These are phyloP conservation scores for Trapa bicornis DNA, from an alignment of 345 rosid species.

Conservation along the genomic window DNA sequence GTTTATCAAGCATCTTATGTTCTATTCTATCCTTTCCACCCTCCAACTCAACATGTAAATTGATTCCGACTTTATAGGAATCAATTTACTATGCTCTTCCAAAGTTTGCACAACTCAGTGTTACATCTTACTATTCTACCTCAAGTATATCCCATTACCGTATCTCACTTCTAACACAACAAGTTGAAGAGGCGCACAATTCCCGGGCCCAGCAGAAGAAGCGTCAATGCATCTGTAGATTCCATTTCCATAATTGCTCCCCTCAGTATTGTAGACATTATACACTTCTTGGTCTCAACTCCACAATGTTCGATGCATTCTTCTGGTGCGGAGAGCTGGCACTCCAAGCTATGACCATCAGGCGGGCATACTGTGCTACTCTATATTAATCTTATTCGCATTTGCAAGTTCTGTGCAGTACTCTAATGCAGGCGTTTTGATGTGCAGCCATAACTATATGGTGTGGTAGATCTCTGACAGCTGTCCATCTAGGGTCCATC, in stretches of 20 bases:
- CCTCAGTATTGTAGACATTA: background rate
- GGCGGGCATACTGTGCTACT: no score
- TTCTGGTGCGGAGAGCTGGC: background rate
- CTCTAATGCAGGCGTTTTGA: no score
- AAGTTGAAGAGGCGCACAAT: conserved; percentile 47
- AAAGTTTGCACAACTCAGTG: conserved; percentile 66
- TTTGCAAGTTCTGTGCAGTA: no score
- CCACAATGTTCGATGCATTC: background rate
- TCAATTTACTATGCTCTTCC: conserved; percentile 56
- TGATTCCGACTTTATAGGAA: conserved; percentile 14
- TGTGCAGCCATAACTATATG: no score
- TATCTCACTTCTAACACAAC: conserved; percentile 67
- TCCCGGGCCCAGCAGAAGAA: conserved; percentile 34
- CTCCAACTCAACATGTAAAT: background rate
- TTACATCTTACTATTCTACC: conserved; percentile 80
- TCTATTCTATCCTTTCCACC: background rate
- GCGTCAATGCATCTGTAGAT: conserved; percentile 18
- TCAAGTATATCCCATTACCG: conserved; percentile 90
- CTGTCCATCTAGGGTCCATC: no score
- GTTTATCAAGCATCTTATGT: background rate
- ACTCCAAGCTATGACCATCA: background rate
- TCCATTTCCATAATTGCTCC: background rate
- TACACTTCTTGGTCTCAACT: background rate
- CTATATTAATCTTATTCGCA: no score
- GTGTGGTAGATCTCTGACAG: no score